Base-by-base conservation (phyloP, 192 early-diverging fungal species). In the Funneliformis geosporum region DNA sequence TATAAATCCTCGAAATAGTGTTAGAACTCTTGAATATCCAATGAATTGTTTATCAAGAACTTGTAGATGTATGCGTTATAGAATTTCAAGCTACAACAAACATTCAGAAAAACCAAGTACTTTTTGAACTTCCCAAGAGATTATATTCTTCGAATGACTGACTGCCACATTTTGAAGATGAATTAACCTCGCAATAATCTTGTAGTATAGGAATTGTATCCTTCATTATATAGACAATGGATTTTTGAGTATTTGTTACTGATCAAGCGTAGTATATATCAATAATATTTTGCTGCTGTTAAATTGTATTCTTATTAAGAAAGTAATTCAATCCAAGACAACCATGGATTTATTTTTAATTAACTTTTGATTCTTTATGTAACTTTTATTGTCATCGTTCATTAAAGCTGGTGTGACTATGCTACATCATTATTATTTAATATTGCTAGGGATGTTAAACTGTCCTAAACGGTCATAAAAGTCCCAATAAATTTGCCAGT, bases 311-410 rank as follows among this genome's bases (percentile, higher is more conserved):
- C 62, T 81, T 81, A 43, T 83, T 83, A 11, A 21, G 62, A 39
- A 79, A 80, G 8, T 28, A 73, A 60, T 87, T 84, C 27, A 92
- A 78, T 25, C 95, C 95, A 55, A 95, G 78, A 27, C 88, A 38
- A 92, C 92, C 4, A 93, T 79, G 2, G 95, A 90, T 79, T 93
- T 95, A 82, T 93, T 93, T 38, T 93, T 89, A 25, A 95, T 81
- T 40, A 88, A 76, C 76, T 93, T 90, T 76, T 91, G 89, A 61
- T 89, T 87, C 64, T 94, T 95, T 47, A 90, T 82, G 43, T 76
- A 76, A 4, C 69, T 81, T 79, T 86, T 89, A 69, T 90, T 90
- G 59, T 90, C 87, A 55, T 89, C 86, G 0, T 88, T 89, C 84
- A 89, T 83, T 42, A 84, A 75, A 55, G 82, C 67, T 6, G 87